Evolutionary conservation across 2,329 filamentous ascomycete genomes (phyloP), one percentile per base, ranked within the genome.

Genomic region (Zelopaecilomyces penicillatus): DNA sequence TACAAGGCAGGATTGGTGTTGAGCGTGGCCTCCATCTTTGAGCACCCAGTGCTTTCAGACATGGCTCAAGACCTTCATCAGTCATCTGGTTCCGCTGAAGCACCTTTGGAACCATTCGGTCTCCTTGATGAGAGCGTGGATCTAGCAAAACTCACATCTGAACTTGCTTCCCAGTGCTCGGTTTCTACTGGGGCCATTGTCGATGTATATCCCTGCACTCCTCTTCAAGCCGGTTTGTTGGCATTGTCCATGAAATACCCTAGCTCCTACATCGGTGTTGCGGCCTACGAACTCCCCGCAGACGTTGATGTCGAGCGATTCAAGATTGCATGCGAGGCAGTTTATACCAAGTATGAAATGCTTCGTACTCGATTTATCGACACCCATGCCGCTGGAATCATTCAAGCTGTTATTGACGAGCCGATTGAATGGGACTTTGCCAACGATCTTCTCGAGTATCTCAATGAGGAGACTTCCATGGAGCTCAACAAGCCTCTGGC

Each of bases 161-260:
- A 34, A 4, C 32, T 34, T 34, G n/a, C 9, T 34, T 34, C 32
- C n/a, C 36, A 10, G 12, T 37, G 36, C 5, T 10, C 11, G 10
- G 36, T 37, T n/a, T 10, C 9, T 8, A 10, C 9, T 8, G 36
- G 26, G 11, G 8, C 11, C 10, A 41, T 41, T 34, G 29, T 12
- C 5, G 39, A 41, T 33, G 30, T 19, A 8, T 41, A 41, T 41
- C 39, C 39, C 8, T 41, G 39, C 30, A 41, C 39, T 11, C 39
- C 39, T 3, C 12, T 41, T 7, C 39, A 41, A 34, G 39, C 10
- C 11, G 39, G 39, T 32, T 27, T 41, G 6, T 7, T 41, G 39
- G 26, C 34, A 27, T 36, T 43, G 12, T 19, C 26, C 11, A n/a
- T 19, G 19, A 32, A n/a, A 33, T 10, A 3, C 8, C 19, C 36